Conservation (phyloP, 495 filamentous ascomycete genomes). For the Penicillium nucicola region DNA sequence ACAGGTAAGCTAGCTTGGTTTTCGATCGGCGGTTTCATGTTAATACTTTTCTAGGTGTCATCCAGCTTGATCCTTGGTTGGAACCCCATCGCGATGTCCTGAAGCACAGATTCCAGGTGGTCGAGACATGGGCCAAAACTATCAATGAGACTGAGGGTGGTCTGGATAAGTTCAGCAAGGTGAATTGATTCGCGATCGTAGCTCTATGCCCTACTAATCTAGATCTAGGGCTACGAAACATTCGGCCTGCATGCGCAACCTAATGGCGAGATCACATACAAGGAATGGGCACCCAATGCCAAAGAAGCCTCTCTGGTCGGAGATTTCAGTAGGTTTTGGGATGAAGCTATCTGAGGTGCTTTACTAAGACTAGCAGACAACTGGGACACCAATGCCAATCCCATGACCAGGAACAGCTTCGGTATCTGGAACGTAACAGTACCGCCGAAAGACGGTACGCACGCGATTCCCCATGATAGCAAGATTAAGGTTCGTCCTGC, state of each 20-base stretch:
- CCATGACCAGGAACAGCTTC: conserved; percentile 79
- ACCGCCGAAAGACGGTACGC: conserved; percentile 67
- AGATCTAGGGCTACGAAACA: conserved; percentile 65
- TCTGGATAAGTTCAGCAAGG: conserved; percentile 86
- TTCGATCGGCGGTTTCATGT: background rate
- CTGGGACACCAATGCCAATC: conserved; percentile 79
- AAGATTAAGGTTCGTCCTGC: conserved; percentile 76
- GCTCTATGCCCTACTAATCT: background rate
- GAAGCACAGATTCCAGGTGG: conserved; percentile 70
- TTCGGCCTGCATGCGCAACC: conserved; percentile 78
- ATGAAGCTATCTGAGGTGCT: conserved; percentile 6
- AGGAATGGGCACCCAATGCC: conserved; percentile 96
- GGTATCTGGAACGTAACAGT: conserved; percentile 86
- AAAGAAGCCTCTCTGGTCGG: conserved; percentile 82
- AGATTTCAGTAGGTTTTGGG: conserved; percentile 75
- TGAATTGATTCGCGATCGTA: conserved; percentile 31
- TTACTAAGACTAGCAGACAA: conserved; percentile 61
- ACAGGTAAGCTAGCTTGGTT: background rate
- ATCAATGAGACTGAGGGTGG: conserved; percentile 85
- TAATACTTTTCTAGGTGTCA: conserved; percentile 57
- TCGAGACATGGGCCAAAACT: conserved; percentile 82
- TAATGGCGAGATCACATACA: conserved; percentile 83
- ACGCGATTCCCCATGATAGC: conserved; percentile 85
- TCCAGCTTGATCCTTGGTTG: conserved; percentile 87
- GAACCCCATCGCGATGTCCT: conserved; percentile 78